Percentiles rank a stretch among this genome's conserved stretches.
Evolutionary conservation across 768 basidiomycete genomes (phyloP).

Genomic region (Trametes elegans): DNA sequence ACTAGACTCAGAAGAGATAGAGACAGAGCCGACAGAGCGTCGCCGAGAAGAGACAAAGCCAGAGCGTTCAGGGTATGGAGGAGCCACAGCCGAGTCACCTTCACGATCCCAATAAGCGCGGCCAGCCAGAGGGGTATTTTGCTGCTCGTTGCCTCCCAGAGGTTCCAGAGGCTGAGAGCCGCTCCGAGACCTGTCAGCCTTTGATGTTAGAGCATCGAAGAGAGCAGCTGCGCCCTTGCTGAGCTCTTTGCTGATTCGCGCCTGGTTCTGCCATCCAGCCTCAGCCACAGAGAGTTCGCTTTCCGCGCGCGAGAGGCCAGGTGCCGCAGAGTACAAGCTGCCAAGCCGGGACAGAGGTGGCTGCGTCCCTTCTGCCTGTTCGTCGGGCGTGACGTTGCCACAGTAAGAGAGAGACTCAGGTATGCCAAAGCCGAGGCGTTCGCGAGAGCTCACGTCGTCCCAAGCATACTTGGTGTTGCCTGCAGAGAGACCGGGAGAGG

Average conservation of each 20-base stretch:
- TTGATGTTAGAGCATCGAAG: conserved; percentile 39
- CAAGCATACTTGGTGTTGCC: neutral
- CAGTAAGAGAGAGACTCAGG: conserved; percentile 30
- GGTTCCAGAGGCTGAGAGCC: neutral
- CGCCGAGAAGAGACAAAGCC: neutral
- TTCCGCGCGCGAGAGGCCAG: conserved; percentile 36
- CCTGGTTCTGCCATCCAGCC: conserved; percentile 2
- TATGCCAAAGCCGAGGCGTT: conserved; percentile 30
- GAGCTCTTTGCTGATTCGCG: conserved; percentile 31
- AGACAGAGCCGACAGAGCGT: conserved; percentile 5
- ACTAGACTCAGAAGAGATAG: conserved; percentile 13
- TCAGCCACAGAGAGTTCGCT: conserved; percentile 46
- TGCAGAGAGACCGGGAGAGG: neutral
- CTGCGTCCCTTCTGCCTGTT: conserved; percentile 7
- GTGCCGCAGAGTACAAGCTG: neutral
- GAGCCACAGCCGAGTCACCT: neutral
- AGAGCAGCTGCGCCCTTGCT: conserved; percentile 50
- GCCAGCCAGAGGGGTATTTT: conserved; percentile 2
- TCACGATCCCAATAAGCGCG: neutral
- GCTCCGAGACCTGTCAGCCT: neutral
- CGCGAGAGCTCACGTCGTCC: conserved; percentile 17
- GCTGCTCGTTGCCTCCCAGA: neutral
- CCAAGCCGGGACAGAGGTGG: neutral
- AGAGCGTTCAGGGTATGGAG: neutral
- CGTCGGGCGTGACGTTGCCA: conserved; percentile 9